Percentiles rank a stretch among this genome's conserved stretches.
phyloP scores from a whole-genome alignment of 1,284 basidiomycete genomes.

The Austroboletus olivaceoglutinosus region DNA sequence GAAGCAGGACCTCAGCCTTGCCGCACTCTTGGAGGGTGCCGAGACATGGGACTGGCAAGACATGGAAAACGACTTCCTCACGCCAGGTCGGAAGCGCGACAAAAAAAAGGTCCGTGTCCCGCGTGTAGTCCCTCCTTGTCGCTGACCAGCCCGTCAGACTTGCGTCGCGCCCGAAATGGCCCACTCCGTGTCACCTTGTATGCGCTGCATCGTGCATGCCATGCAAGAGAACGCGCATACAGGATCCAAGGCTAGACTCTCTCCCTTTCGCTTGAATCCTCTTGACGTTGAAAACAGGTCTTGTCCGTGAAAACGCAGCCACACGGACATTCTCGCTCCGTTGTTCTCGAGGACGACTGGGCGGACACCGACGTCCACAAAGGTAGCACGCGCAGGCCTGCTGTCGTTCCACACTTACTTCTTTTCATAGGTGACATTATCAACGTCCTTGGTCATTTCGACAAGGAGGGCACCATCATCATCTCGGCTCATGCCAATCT shows the following conservation, averaged over 20 bases:
- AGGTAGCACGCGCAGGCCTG: conserved; percentile 37
- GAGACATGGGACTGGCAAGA: conserved; percentile 54
- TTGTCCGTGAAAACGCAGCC: conserved; percentile 44
- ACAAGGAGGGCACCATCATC: conserved; percentile 45
- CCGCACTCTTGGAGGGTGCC: conserved; percentile 41
- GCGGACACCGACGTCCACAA: conserved; percentile 49
- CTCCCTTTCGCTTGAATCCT: conserved; percentile 1
- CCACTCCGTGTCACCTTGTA: conserved; percentile 38
- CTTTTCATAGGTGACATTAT: conserved; percentile 62
- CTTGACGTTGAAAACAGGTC: conserved; percentile 32
- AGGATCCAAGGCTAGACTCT: conserved; percentile 14
- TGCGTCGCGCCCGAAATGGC: conserved; percentile 14
- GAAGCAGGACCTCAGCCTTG: conserved; percentile 23
- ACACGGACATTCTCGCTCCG: conserved; percentile 40
- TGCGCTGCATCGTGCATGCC: conserved; percentile 51
- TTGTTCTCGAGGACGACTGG: conserved; percentile 70
- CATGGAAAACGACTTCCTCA: conserved; percentile 42
- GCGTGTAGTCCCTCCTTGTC: not conserved
- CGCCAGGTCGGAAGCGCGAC: conserved; percentile 31
- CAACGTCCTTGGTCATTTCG: conserved; percentile 71
- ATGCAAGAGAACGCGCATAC: conserved; percentile 34
- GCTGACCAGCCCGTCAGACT: conserved; percentile 11
- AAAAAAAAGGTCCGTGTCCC: conserved; percentile 20
- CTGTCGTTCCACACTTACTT: not conserved
- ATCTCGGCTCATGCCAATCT: conserved; percentile 59